Evolutionary conservation across 345 rosid genomes (phyloP).

Genomic region (Brassica carinata): DNA sequence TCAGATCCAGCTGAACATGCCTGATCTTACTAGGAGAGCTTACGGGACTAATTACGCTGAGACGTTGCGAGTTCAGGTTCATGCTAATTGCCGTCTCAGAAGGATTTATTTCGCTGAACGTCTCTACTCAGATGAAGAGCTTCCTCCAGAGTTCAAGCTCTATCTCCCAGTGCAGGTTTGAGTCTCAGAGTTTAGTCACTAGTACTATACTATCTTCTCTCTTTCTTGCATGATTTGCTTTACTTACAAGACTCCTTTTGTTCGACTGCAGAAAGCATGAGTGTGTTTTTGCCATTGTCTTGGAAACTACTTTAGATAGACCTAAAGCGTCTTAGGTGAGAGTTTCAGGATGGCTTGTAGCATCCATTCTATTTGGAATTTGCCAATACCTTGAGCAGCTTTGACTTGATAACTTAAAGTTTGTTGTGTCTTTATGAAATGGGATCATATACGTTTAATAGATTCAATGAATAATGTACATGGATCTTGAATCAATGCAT

Average conservation of each 20-base stretch:
- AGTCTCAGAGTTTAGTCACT: neutral
- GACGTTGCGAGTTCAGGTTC: constrained; percentile 95
- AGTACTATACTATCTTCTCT: neutral
- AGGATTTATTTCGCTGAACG: constrained; percentile 94
- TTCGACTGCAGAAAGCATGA: constrained; percentile 60
- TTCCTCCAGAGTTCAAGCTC: constrained; percentile 92
- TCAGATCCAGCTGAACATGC: constrained; percentile 90
- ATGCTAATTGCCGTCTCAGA: constrained; percentile 90
- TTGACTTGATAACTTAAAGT: neutral
- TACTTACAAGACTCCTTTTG: constrained; percentile 5
- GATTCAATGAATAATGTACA: neutral
- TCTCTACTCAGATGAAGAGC: constrained; percentile 95
- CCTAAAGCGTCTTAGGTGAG: constrained; percentile 9
- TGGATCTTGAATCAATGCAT: neutral
- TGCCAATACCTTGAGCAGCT: neutral
- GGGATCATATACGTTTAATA: neutral
- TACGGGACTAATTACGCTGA: constrained; percentile 97
- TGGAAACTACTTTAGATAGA: constrained; percentile 19
- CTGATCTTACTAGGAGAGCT: constrained; percentile 92
- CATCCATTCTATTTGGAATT: constrained; percentile 8
- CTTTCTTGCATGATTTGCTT: neutral
- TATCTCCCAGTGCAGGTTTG: constrained; percentile 93
- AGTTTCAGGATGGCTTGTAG: neutral
- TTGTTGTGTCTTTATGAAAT: neutral
- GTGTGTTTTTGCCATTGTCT: neutral